Evolutionary conservation across 306 rosid genomes (phyloP).

Genomic region (Pyrus bretschneideri): DNA sequence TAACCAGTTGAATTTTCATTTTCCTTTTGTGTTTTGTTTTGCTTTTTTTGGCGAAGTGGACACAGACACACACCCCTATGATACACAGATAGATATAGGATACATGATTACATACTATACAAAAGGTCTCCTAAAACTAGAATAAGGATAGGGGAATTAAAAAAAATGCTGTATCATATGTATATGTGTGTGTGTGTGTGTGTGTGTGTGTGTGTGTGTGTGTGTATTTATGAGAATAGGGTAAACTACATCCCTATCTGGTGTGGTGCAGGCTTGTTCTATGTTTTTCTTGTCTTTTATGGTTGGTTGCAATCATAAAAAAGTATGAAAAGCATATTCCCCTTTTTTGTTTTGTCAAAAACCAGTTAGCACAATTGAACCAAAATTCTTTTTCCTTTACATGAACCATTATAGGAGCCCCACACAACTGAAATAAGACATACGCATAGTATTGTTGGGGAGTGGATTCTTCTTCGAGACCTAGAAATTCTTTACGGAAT

Average conservation of each 20-base stretch:
- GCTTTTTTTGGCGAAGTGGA: not conserved
- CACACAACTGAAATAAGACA: not conserved
- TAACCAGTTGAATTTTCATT: constrained; percentile 11
- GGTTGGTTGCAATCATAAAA: not conserved
- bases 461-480: not conserved
- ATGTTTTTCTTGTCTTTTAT: not conserved
- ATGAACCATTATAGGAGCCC: not conserved
- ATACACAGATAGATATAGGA: not conserved
- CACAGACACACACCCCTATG: not conserved
- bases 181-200: not conserved
- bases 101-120: not conserved
- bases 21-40: not conserved
- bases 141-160: not conserved
- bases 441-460: not conserved
- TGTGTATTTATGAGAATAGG: not conserved
- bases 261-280: not conserved
- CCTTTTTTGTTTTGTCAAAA: not conserved
- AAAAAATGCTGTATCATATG: not conserved
- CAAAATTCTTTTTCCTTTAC: not conserved
- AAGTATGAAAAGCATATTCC: not conserved
- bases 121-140: not conserved
- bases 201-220: not conserved
- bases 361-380: not conserved
- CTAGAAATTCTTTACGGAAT: not conserved
- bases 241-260: not conserved